Base-by-base conservation (phyloP, 208 protist genomes). In the Zelonia costaricensis region DNA sequence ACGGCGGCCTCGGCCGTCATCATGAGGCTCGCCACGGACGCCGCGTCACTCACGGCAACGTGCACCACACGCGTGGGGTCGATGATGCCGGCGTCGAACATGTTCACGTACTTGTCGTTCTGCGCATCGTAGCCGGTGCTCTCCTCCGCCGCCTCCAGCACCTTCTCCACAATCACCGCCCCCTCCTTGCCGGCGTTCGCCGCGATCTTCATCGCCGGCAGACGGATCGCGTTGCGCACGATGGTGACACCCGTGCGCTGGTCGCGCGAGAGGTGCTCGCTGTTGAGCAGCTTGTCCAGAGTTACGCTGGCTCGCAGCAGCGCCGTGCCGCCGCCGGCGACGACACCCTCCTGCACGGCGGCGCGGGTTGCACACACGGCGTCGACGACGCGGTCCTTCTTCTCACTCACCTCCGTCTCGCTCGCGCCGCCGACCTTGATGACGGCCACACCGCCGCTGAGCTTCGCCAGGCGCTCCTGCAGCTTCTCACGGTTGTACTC, bases 31-130 rank as follows among this genome's bases (percentile, higher is more conserved):
- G 98, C 93, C 15, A 99, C 97, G 38, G 84, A 96, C 7, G 97
- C 78, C 33, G 98, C 96, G 64, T 99, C 97, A 27, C 87, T 74
- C 18, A 99, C 74, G 16, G 98, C 97, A 15, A 97, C 97, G 56
- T 92, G 82, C 52, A 99, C 98, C n/a, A 99, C 98, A 82, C 99
- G 99, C 47, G 96, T 95, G 54, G 99, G 98, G 85, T 99, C 99
- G 74, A 99, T 98, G 75, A 99, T 99, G 72, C 99, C 99, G 10
- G 91, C 86, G 46, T 98, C 72, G 69, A 99, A 86, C 97, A 99
- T 98, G 85, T 99, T 92, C 65, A 88, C 84, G 80, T 98, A 99
- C 68, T 96, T 58, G 76, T 89, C 80, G 46, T 82, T 97, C 58
- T 74, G 69, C 30, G 97, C 96, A 65, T 99, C 93, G 85, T 95